These are phyloP conservation scores for Ilyonectria sp. DNA, from an alignment of 2,329 filamentous ascomycete genomes.

Conservation along the genomic window DNA sequence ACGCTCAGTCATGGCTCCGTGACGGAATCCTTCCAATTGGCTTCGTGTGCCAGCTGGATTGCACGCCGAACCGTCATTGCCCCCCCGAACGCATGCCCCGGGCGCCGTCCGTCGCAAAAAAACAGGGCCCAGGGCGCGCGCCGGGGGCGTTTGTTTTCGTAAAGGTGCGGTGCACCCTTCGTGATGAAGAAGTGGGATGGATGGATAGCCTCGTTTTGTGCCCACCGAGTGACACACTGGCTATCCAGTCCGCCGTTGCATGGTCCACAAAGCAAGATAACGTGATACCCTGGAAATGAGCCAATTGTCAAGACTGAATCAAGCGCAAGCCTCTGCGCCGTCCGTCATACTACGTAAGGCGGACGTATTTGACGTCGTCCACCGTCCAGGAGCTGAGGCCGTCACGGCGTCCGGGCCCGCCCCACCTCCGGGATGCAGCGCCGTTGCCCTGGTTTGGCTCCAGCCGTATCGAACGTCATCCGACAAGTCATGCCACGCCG, in stretches of 20 bases:
- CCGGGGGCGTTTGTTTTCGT: too few species aligned
- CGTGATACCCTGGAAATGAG: not conserved
- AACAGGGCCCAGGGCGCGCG: not conserved
- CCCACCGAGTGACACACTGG: not conserved
- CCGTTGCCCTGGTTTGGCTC: constrained; percentile 5
- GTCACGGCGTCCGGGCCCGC: constrained; percentile 8
- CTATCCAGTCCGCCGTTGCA: not conserved
- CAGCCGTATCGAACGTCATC: constrained; percentile 37
- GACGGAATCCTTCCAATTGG: constrained; percentile 39
- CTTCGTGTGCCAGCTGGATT: constrained; percentile 12
- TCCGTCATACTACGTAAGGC: not conserved
- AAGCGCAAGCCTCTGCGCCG: not conserved
- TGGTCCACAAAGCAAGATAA: not conserved
- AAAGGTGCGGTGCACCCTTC: not conserved
- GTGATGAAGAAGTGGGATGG: not conserved
- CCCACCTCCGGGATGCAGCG: constrained; percentile 15
- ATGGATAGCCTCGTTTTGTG: not conserved
- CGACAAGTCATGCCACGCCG: constrained; percentile 36
- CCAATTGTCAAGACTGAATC: not conserved
- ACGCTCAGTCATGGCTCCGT: constrained; percentile 35
- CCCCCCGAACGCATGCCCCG: constrained; percentile 15
- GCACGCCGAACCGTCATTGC: not conserved
- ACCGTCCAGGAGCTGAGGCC: not conserved
- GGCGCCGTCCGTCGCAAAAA: not conserved
- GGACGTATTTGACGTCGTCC: not conserved